Percentiles rank a stretch among this genome's conserved stretches.
Evolutionary conservation across 164 flowering plant genomes (phyloP).

Genomic region (Annona squamosa): DNA sequence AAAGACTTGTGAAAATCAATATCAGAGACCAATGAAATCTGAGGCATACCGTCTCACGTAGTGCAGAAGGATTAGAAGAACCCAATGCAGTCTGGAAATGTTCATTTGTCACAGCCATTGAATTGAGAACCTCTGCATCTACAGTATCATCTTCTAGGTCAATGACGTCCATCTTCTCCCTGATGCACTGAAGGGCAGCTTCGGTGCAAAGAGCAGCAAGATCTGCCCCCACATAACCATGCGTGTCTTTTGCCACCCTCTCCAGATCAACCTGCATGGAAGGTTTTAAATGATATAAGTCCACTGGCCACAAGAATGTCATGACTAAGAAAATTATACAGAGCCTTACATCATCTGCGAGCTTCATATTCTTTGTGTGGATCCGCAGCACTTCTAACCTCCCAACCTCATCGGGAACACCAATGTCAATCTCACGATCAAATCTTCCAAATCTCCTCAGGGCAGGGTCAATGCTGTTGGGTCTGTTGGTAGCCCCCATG

Average conservation of each 20-base stretch:
- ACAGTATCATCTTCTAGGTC: constrained; percentile 59
- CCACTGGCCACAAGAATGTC: background rate
- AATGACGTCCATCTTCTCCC: constrained; percentile 69
- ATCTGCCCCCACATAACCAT: constrained; percentile 75
- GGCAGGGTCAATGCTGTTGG: constrained; percentile 64
- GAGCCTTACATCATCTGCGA: constrained; percentile 49
- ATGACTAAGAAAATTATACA: background rate
- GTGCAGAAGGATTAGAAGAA: constrained; percentile 54
- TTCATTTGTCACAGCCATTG: constrained; percentile 68
- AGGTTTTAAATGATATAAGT: background rate
- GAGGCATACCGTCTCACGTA: constrained; percentile 55
- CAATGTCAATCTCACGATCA: constrained; percentile 65
- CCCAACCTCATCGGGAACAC: constrained; percentile 69
- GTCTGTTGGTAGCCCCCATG: constrained; percentile 69
- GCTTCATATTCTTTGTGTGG: constrained; percentile 69
- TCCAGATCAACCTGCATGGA: constrained; percentile 56
- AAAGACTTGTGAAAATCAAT: background rate
- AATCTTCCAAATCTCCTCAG: constrained; percentile 68
- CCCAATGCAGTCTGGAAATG: constrained; percentile 59
- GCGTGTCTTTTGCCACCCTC: constrained; percentile 50
- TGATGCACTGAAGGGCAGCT: constrained; percentile 65
- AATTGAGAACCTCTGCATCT: constrained; percentile 59
- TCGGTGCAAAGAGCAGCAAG: constrained; percentile 71
- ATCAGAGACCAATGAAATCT: background rate
- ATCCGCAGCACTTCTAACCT: constrained; percentile 59